Evolutionary conservation across 352 stramenopile species (phyloP).

Genomic region (Blastocystis sp.): DNA sequence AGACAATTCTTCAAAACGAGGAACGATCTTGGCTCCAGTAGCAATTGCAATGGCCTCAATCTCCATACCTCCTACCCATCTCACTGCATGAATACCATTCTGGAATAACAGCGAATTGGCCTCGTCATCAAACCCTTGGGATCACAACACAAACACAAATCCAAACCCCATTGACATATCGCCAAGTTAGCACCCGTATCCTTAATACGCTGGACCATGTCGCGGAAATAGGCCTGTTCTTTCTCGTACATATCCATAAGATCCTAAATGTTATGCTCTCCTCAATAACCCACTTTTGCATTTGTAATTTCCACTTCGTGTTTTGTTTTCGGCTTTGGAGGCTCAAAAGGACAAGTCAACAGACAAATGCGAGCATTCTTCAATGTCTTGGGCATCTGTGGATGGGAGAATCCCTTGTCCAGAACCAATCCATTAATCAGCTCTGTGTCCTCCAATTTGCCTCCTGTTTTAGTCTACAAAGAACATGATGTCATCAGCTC

Average conservation of each 20-base stretch:
- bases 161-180: constrained; percentile 80
- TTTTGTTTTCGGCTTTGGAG: constrained; percentile 99
- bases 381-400: constrained; percentile 95
- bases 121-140: constrained; percentile 99
- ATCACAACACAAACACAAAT: constrained; percentile 69
- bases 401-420: constrained; percentile 98
- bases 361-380: constrained; percentile 97
- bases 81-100: constrained; percentile 91
- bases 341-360: constrained; percentile 97
- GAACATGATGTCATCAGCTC: background rate
- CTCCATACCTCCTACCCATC: constrained; percentile 97
- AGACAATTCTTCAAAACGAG: constrained; percentile 93
- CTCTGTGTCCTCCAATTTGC: constrained; percentile 91
- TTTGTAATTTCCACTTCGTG: constrained; percentile 98
- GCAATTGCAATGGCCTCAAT: constrained; percentile 99
- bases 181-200: constrained; percentile 95
- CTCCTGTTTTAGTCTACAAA: constrained; percentile 90
- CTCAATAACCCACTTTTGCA: constrained; percentile 78
- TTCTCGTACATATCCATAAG: constrained; percentile 82
- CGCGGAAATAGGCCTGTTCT: constrained; percentile 97
- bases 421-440: constrained; percentile 97
- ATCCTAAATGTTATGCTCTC: constrained; percentile 6
- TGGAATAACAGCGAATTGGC: constrained; percentile 97
- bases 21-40: constrained; percentile 95
- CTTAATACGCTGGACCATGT: constrained; percentile 99